Conservation (phyloP, 768 basidiomycete species). For the Hypsizygus marmoreus region DNA sequence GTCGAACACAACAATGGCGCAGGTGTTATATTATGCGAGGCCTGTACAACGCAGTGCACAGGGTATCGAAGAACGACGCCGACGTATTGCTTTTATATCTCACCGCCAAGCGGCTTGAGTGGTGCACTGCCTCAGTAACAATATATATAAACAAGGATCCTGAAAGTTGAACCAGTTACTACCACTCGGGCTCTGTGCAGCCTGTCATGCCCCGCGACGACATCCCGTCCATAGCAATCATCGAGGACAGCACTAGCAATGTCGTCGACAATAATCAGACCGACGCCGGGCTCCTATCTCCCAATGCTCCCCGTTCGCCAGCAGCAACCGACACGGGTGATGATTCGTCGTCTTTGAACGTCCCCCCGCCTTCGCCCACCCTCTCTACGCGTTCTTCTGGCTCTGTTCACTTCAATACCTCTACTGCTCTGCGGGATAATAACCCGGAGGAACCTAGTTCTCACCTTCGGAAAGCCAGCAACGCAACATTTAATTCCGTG, state of each 20-base stretch:
- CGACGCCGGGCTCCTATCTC: slow-evolving; percentile 25
- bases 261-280: background rate
- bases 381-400: slow-evolving; percentile 62
- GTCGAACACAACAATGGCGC: no score
- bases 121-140: no score
- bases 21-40: no score
- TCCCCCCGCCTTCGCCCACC: slow-evolving; percentile 73
- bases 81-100: no score
- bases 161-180: no score
- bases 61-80: no score
- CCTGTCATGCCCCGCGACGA: slow-evolving; percentile 4
- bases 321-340: slow-evolving; percentile 39
- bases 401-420: slow-evolving; percentile 51
- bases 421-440: slow-evolving; percentile 67
- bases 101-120: no score
- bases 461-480: slow-evolving; percentile 60
- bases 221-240: slow-evolving; percentile 14
- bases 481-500: slow-evolving; percentile 53
- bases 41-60: no score
- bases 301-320: slow-evolving; percentile 26
- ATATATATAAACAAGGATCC: no score
- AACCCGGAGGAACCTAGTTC: slow-evolving; percentile 46
- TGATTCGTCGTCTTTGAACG: slow-evolving; percentile 31
- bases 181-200: no score
- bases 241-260: slow-evolving; percentile 7